phyloP scores from a whole-genome alignment of 1,284 basidiomycete genomes.

The Sporisorium exsertum region DNA sequence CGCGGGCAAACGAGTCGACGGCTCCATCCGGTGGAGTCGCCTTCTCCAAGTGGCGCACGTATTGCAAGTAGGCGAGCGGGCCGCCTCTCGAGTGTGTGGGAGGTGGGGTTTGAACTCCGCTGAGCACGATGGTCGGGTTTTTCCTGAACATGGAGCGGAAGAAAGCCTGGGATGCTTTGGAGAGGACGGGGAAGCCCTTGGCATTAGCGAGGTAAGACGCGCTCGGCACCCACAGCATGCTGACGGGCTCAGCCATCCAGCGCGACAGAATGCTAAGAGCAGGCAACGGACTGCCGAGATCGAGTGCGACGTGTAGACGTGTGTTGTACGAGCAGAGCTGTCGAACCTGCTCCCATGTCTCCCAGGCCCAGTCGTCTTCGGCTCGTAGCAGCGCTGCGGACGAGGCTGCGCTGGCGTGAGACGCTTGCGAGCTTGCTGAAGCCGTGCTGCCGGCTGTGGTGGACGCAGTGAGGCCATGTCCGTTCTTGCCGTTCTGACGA shows the following conservation, averaged over 20 bases:
- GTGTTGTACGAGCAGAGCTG: slow-evolving; percentile 87
- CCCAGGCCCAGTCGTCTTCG: slow-evolving; percentile 76
- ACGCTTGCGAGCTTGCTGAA: slow-evolving; percentile 40
- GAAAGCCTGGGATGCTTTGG: slow-evolving; percentile 74
- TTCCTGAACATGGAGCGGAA: slow-evolving; percentile 54
- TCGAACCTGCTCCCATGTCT: slow-evolving; percentile 96
- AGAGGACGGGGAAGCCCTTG: slow-evolving; percentile 95
- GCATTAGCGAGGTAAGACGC: slow-evolving; percentile 92
- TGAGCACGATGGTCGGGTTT: slow-evolving; percentile 51
- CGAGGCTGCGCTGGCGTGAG: slow-evolving; percentile 33
- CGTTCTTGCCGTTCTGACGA: slow-evolving; percentile 41
- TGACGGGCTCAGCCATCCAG: slow-evolving; percentile 92
- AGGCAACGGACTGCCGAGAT: slow-evolving; percentile 83
- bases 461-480: slow-evolving; percentile 33
- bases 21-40: slow-evolving; percentile 55
- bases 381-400: slow-evolving; percentile 78
- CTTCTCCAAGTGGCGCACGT: slow-evolving; percentile 71
- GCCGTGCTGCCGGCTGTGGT: slow-evolving; percentile 38
- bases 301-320: slow-evolving; percentile 81
- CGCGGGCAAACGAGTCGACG: slow-evolving; percentile 84
- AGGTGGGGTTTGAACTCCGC: slow-evolving; percentile 54
- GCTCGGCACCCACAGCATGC: slow-evolving; percentile 87
- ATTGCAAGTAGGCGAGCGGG: slow-evolving; percentile 88
- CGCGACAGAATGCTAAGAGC: slow-evolving; percentile 76
- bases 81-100: slow-evolving; percentile 76